phyloP scores from a whole-genome alignment of 176 grass and related monocot species.

The Oryza brachyantha region DNA sequence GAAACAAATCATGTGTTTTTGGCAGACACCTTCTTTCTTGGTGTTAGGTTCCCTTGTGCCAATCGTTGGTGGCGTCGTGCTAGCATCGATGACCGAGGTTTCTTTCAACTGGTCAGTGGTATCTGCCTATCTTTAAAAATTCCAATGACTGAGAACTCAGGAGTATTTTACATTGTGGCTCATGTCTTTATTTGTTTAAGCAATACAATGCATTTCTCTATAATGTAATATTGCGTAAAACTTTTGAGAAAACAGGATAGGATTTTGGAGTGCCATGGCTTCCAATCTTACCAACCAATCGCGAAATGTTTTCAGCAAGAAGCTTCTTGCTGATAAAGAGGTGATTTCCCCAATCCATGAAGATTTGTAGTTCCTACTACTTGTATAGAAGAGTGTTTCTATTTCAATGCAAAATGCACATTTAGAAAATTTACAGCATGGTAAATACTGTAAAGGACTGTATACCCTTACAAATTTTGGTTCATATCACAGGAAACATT shows the following conservation, averaged over 20 bases:
- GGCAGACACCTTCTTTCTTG: slow-evolving; percentile 64
- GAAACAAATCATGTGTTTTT: neutral
- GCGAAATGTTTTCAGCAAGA: slow-evolving; percentile 90
- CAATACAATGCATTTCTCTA: neutral
- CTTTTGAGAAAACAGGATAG: slow-evolving; percentile 53
- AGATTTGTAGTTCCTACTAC: neutral
- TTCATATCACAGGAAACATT: slow-evolving; percentile 58
- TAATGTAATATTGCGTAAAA: neutral
- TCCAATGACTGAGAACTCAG: neutral
- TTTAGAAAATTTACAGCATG: neutral
- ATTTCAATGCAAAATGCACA: neutral
- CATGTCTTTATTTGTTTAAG: neutral
- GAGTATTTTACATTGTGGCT: no score
- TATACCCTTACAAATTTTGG: neutral
- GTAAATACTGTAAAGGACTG: neutral
- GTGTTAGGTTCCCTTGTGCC: slow-evolving; percentile 62
- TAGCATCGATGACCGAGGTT: slow-evolving; percentile 92
- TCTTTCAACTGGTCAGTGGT: slow-evolving; percentile 89
- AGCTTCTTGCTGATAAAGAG: slow-evolving; percentile 77
- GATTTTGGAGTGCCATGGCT: slow-evolving; percentile 97
- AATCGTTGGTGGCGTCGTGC: slow-evolving; percentile 80
- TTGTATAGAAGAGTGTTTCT: neutral
- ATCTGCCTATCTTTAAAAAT: neutral
- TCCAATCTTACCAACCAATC: slow-evolving; percentile 90
- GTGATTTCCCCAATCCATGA: slow-evolving; percentile 16